These are phyloP conservation scores for Giardia duodenalis DNA, from an alignment of 208 protist genomes.

Conservation along the genomic window DNA sequence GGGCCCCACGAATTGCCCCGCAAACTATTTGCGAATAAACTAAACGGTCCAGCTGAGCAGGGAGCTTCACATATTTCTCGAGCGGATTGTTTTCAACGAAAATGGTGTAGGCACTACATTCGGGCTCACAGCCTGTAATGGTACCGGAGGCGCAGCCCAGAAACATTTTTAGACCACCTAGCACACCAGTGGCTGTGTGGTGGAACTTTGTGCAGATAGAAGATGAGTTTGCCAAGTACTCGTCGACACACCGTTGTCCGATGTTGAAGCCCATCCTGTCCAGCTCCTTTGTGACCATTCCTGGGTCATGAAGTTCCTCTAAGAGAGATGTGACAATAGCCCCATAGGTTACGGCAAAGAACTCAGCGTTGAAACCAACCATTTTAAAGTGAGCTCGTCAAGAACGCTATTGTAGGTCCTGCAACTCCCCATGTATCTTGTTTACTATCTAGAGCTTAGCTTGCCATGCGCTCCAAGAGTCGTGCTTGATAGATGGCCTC, in stretches of 20 bases:
- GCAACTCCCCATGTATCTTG: too few relatives aligned
- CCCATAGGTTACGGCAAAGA: not conserved
- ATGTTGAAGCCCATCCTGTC: not conserved
- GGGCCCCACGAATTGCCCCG: not conserved
- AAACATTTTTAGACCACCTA: not conserved
- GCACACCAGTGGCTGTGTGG: not conserved
- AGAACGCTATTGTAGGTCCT: too few relatives aligned
- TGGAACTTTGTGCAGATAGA: not conserved
- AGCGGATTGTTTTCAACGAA: not conserved
- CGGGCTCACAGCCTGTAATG: not conserved
- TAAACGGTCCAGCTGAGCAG: not conserved
- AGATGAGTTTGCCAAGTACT: not conserved
- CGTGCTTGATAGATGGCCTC: too few relatives aligned
- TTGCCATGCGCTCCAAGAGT: too few relatives aligned
- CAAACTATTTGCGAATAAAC: not conserved
- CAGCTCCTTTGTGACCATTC: not conserved
- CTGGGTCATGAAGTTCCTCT: not conserved
- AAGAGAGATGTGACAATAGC: not conserved
- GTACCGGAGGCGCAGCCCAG: not conserved
- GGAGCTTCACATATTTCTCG: not conserved
- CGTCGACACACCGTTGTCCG: not conserved
- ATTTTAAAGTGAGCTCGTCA: too few relatives aligned
- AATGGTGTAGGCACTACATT: not conserved
- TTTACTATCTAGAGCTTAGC: too few relatives aligned
- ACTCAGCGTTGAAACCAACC: not conserved